Percentiles rank a stretch among this genome's conserved stretches.
phyloP scores from a whole-genome alignment of 805 yeast genomes.

The Vanderwaltozyma polyspora region DNA sequence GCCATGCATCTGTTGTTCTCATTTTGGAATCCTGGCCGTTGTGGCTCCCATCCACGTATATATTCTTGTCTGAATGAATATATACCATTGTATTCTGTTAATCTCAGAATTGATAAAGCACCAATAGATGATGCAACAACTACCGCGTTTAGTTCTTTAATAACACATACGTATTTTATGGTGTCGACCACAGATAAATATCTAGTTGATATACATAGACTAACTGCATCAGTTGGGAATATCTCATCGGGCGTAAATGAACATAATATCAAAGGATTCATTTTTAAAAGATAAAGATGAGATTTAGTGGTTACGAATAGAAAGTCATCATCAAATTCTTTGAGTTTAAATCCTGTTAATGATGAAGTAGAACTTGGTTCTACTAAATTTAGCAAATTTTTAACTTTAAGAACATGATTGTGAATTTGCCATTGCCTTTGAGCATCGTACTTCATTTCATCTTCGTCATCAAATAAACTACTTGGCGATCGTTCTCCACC shows the following conservation, averaged over 20 bases:
- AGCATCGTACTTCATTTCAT: not conserved
- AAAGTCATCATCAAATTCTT: constrained; percentile 10
- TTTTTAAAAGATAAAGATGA: constrained; percentile 8
- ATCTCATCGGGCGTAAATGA: constrained; percentile 15
- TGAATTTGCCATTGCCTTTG: constrained; percentile 12
- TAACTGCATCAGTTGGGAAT: constrained; percentile 10
- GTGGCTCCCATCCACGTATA: constrained; percentile 18
- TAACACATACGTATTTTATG: constrained; percentile 14
- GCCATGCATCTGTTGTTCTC: not conserved
- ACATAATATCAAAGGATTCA: constrained; percentile 15
- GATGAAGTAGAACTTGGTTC: constrained; percentile 4
- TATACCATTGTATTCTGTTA: constrained; percentile 21
- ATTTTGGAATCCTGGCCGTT: not conserved
- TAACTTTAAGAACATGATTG: constrained; percentile 12
- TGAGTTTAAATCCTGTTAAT: constrained; percentile 9
- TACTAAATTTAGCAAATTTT: constrained; percentile 6
- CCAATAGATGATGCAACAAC: constrained; percentile 21
- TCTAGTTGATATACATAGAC: constrained; percentile 5
- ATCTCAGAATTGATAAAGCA: constrained; percentile 14
- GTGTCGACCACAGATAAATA: constrained; percentile 6
- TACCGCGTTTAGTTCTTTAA: constrained; percentile 18
- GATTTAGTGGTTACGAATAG: constrained; percentile 11
- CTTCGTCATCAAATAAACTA: not conserved
- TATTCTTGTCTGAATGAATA: constrained; percentile 23
- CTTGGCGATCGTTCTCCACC: too few species aligned